Evolutionary conservation across 768 basidiomycete genomes (phyloP).

Genomic region (Tylopilus vinaceipallidus): DNA sequence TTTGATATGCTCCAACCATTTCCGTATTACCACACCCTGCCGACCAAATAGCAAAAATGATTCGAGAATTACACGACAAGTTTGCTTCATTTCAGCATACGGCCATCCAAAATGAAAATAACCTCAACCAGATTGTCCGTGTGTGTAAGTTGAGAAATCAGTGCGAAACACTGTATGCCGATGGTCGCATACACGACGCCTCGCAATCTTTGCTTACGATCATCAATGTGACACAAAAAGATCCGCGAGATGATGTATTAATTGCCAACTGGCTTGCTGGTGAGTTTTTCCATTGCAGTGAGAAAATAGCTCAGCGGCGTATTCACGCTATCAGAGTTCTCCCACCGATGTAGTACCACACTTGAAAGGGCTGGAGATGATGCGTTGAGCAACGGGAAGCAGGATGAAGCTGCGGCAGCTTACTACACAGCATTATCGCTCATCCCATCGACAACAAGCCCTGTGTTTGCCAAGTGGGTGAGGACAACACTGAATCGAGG

Average conservation of each 20-base stretch:
- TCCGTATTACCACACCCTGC: background rate
- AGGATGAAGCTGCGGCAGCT: background rate
- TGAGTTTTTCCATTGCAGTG: background rate
- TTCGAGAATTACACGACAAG: background rate
- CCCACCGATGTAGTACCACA: background rate
- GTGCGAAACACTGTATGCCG: slow-evolving; percentile 2
- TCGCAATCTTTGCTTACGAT: background rate
- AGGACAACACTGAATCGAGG: background rate
- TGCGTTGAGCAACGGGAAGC: background rate
- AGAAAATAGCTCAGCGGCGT: background rate
- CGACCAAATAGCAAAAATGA: background rate
- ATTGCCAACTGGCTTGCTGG: slow-evolving; percentile 6
- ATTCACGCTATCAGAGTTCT: slow-evolving; percentile 5
- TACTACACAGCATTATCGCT: background rate
- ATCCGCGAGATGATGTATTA: background rate
- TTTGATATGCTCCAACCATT: too few relatives aligned
- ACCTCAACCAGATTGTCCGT: background rate
- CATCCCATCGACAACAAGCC: background rate
- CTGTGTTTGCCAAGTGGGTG: slow-evolving; percentile 1
- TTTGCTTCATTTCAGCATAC: background rate
- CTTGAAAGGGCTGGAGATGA: slow-evolving; percentile 3
- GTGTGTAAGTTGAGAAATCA: slow-evolving; percentile 1
- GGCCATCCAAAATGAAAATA: background rate
- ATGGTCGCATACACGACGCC: background rate
- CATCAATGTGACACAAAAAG: background rate